phyloP scores from a whole-genome alignment of 768 basidiomycete genomes.

The Daedalea quercina region DNA sequence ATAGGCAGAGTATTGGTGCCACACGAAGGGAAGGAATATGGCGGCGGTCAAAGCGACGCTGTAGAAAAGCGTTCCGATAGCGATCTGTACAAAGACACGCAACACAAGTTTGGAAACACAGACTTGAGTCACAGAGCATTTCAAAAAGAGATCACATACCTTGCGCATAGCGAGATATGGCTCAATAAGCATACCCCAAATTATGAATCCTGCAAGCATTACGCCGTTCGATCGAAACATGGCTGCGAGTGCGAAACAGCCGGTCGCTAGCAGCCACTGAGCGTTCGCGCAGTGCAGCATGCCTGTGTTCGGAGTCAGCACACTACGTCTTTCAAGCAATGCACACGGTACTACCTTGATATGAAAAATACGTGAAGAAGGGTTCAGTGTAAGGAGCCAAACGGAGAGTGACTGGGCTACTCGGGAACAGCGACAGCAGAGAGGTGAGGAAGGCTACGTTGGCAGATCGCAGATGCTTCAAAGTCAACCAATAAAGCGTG shows the following conservation, averaged over 20 bases:
- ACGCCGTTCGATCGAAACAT: conserved; percentile 76
- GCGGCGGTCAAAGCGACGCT: conserved; percentile 37
- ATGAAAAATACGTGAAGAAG: conserved; percentile 78
- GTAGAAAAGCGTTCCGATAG: conserved; percentile 25
- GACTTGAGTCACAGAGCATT: too few relatives aligned
- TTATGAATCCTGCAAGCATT: conserved; percentile 66
- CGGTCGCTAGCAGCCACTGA: conserved; percentile 49
- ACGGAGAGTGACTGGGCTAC: conserved; percentile 69
- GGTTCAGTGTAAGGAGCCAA: conserved; percentile 80
- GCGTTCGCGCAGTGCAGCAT: conserved; percentile 48
- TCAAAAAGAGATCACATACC: too few relatives aligned
- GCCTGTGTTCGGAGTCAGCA: conserved; percentile 28
- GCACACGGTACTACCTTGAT: conserved; percentile 41
- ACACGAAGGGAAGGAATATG: conserved; percentile 58
- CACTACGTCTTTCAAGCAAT: background rate
- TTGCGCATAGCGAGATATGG: conserved; percentile 37
- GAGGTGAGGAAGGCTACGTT: conserved; percentile 55
- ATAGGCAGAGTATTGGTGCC: conserved; percentile 68
- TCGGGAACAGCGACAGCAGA: conserved; percentile 69
- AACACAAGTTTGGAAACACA: too few relatives aligned
- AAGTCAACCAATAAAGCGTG: conserved; percentile 52
- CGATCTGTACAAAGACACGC: too few relatives aligned
- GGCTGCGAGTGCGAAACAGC: conserved; percentile 58
- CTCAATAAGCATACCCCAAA: conserved; percentile 64
- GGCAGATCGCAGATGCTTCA: conserved; percentile 46